phyloP scores from a whole-genome alignment of 495 filamentous ascomycete genomes.

The Aspergillus homomorphus region DNA sequence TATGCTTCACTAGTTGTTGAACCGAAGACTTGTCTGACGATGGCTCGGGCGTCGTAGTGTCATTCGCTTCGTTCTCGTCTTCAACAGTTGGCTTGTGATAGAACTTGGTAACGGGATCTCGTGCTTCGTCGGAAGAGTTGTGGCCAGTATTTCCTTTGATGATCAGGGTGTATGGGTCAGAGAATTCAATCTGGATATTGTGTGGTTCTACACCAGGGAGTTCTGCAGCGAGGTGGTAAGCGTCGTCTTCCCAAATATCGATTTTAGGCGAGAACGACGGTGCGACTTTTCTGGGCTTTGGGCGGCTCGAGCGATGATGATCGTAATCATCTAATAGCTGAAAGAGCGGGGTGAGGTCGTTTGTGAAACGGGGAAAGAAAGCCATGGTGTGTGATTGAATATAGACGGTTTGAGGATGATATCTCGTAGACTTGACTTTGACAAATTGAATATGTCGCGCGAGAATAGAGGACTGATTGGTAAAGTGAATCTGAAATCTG shows the following conservation, averaged over 20 bases:
- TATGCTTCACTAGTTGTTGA: slow-evolving; percentile 18
- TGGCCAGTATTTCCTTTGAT: slow-evolving; percentile 56
- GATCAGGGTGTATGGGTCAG: slow-evolving; percentile 72
- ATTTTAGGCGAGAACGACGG: slow-evolving; percentile 69
- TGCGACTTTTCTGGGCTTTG: slow-evolving; percentile 13
- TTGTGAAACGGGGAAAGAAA: slow-evolving; percentile 6
- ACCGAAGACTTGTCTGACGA: slow-evolving; percentile 12
- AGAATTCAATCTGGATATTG: slow-evolving; percentile 81
- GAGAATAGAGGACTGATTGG: neutral
- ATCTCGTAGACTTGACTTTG: neutral
- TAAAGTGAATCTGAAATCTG: neutral
- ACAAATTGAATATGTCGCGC: neutral
- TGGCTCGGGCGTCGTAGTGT: slow-evolving; percentile 9
- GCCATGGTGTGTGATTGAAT: neutral
- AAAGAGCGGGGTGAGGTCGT: slow-evolving; percentile 45
- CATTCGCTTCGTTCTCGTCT: slow-evolving; percentile 50
- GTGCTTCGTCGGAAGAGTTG: slow-evolving; percentile 22
- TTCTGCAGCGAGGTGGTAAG: slow-evolving; percentile 87
- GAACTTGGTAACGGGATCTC: slow-evolving; percentile 30
- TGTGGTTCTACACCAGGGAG: slow-evolving; percentile 80
- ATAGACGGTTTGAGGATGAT: neutral
- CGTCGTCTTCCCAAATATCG: slow-evolving; percentile 71
- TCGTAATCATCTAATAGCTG: slow-evolving; percentile 48
- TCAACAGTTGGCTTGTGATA: slow-evolving; percentile 63
- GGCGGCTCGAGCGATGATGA: slow-evolving; percentile 30